phyloP scores from a whole-genome alignment of 371 early-diverging fungal species.

The Mucor circinelloides region DNA sequence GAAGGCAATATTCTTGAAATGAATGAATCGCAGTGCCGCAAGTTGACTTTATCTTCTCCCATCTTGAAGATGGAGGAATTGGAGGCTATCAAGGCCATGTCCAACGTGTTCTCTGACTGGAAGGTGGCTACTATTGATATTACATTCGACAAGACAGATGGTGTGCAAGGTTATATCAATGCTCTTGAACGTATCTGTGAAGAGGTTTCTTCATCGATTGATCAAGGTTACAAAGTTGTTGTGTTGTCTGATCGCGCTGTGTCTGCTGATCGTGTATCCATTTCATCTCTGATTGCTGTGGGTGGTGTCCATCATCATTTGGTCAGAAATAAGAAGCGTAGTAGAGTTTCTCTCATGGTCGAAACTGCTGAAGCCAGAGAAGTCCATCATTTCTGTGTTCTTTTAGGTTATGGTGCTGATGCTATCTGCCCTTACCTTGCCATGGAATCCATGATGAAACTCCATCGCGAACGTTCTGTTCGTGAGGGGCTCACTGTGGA shows the following conservation, averaged over 20 bases:
- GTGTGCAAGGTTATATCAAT: constrained; percentile 73
- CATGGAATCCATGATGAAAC: constrained; percentile 85
- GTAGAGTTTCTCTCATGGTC: constrained; percentile 84
- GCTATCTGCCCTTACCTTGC: constrained; percentile 94
- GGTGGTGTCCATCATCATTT: constrained; percentile 95
- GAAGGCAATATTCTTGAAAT: constrained; percentile 92
- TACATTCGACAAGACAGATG: constrained; percentile 77
- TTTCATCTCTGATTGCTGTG: constrained; percentile 83
- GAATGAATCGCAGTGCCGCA: constrained; percentile 73
- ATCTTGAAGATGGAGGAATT: constrained; percentile 83
- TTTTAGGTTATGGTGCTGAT: constrained; percentile 97
- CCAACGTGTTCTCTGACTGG: constrained; percentile 70
- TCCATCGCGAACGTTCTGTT: constrained; percentile 82
- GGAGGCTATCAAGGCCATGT: constrained; percentile 72
- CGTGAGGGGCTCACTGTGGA: constrained; percentile 50
- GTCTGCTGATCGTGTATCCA: constrained; percentile 70
- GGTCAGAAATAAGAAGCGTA: constrained; percentile 85
- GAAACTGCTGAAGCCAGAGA: constrained; percentile 96
- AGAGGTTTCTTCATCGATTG: constrained; percentile 77
- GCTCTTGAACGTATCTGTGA: constrained; percentile 87
- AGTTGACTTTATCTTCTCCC: constrained; percentile 81
- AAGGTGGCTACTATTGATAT: constrained; percentile 84
- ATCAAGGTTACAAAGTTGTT: constrained; percentile 75
- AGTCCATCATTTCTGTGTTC: constrained; percentile 94
- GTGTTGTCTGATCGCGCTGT: constrained; percentile 82